phyloP scores from a whole-genome alignment of 352 stramenopile species.

The Peronospora tabacina region DNA sequence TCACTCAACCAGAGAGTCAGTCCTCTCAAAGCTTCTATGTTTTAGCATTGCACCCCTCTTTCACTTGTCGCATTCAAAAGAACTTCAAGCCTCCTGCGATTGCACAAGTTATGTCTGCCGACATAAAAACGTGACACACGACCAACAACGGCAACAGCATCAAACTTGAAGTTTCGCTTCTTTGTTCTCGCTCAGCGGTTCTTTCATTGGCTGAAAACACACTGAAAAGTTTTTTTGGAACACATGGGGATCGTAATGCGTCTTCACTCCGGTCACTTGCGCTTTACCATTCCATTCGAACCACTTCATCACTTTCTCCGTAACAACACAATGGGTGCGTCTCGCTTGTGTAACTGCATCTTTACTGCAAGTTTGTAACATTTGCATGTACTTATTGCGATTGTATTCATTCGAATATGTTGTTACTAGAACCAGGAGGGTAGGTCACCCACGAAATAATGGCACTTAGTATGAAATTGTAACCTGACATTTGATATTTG shows the following conservation, averaged over 20 bases:
- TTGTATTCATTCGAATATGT: neutral
- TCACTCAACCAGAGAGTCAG: too few relatives aligned
- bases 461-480: neutral
- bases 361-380: too few relatives aligned
- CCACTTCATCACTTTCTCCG: neutral
- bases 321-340: slow-evolving; percentile 13
- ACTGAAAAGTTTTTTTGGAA: slow-evolving; percentile 5
- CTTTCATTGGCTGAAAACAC: slow-evolving; percentile 13
- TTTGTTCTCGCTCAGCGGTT: neutral
- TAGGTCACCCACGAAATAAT: slow-evolving; percentile 4
- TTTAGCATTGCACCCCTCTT: too few relatives aligned
- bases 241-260: slow-evolving; percentile 11
- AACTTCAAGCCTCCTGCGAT: too few relatives aligned
- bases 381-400: too few relatives aligned
- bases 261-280: too few relatives aligned
- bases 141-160: too few relatives aligned
- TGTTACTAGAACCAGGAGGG: slow-evolving; percentile 15
- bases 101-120: too few relatives aligned
- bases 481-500: neutral
- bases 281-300: too few relatives aligned
- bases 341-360: neutral
- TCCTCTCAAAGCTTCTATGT: too few relatives aligned
- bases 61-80: too few relatives aligned
- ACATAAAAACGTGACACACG: too few relatives aligned
- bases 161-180: slow-evolving; percentile 16